Evolutionary conservation across 371 early-diverging fungal genomes (phyloP), one percentile per base, ranked within the genome.

Genomic region (Mortierella sp.): DNA sequence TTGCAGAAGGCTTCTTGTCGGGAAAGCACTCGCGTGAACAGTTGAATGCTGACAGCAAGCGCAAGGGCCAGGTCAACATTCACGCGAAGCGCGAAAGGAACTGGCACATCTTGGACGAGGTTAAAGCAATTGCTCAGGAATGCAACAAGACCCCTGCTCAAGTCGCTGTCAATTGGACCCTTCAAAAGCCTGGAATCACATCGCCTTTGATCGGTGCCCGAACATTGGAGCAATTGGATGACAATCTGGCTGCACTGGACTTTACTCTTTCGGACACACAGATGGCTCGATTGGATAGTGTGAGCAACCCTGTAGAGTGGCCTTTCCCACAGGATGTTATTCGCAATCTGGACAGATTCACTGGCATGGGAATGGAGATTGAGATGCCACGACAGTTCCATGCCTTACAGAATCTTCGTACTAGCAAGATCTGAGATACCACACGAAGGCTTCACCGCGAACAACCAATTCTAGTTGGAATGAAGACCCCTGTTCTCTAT

Each of bases 181-280:
- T 79, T 29, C 83, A 84, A 51, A 83, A 80, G 46, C 82, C 82
- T 0, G 81, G 73, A 14, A 78, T 84, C 45, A 82, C 83, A 0
- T 73, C 82, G 10, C 78, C 82, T 12, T 45, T 84, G 55, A 64
- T 83, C 40, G 84, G 83, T 29, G 84, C 78, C 0, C 57, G 80
- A 16, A 83, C 76, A 0, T 37, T 79, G 37, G 60, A 60, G 19
- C 82, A 83, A 43, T 41, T 83, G 29, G 63, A 80, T 28, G 63
- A 71, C 27, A 83, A 84, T 31, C 53, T 84, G 43, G 64, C 57
- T 24, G 77, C 84, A 5, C 52, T 80, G 6, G 74, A 68, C 22
- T 79, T 84, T 54, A 79, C 63, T 24, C 63, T 81, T 31, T 58
- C 71, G 2, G 13, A 49, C 16, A 66, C 68, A 28, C 82, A 83